Evolutionary conservation across 768 basidiomycete genomes (phyloP), one percentile per base, ranked within the genome.

Genomic region (Trametes villosa): DNA sequence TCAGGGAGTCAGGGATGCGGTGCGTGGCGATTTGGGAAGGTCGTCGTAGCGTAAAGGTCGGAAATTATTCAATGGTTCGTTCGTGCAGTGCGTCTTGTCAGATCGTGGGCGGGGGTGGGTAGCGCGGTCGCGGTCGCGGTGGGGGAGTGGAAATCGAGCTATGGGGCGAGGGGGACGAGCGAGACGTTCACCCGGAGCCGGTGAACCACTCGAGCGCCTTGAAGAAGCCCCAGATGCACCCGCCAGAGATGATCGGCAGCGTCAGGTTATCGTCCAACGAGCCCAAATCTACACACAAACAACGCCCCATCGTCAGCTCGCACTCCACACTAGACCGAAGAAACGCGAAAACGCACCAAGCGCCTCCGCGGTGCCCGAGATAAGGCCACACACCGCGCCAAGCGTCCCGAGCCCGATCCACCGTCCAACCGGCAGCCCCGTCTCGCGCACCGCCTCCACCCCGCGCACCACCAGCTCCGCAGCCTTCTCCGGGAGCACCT

Each of bases 231-330:
- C 84, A 88, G 30, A 88, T 71, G 65, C 84, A 80, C 2, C 85
- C 90, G 3, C 94, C 94, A 7, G 92, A 87, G 56, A 96, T 84
- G 69, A 96, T 86, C 4, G 95, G 95, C 26, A 97, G 75, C 9
- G 92, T 96, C 26, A 97, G 73, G 71, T 97, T 96, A 70, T 97
- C 95, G 68, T 97, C 95, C 38, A 94, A 71, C 0, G 82, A 83
- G 18, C 93, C 93, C 3, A 96, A 78, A 72, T 96, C 93, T 96
- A 70, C 29, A 48, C 22, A 18, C 45, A 34, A 24, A 29, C 26
- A 29, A 30, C 15, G 15, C 41, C 50, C 56, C 55, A 65, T 9
- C 30, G 47, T n/a, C n/a, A n/a, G n/a, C n/a, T n/a, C n/a, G n/a
- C n/a, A n/a, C n/a, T n/a, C n/a, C 49, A 46, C 30, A 62, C 17